phyloP scores from a whole-genome alignment of 139 green algal species.

The Raphidocelis subcapitata region DNA sequence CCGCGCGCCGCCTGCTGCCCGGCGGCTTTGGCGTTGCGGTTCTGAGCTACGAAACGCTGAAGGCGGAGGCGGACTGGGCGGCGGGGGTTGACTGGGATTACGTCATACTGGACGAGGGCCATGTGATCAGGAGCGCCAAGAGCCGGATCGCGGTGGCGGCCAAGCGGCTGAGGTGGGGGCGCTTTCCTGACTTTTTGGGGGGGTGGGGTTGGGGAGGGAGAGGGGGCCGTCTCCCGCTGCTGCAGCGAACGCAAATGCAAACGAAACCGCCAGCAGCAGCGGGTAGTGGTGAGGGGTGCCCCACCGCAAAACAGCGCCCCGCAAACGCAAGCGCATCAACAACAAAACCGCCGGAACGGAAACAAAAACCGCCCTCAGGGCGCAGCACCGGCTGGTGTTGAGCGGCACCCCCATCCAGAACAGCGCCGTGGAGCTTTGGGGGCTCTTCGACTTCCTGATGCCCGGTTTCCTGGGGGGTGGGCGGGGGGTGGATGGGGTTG shows the following conservation, averaged over 20 bases:
- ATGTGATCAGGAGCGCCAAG: constrained; percentile 91
- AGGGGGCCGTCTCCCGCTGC: too few species aligned
- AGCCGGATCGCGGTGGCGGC: constrained; percentile 64
- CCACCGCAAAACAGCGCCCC: too few species aligned
- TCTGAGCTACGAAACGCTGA: constrained; percentile 88
- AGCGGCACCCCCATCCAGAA: constrained; percentile 95
- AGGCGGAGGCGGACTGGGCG: constrained; percentile 80
- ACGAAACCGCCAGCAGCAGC: too few species aligned
- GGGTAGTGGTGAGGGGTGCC: too few species aligned
- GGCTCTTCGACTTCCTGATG: constrained; percentile 98
- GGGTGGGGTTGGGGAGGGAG: too few species aligned
- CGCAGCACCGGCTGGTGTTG: constrained; percentile 88
- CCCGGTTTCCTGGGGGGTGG: constrained; percentile 86
- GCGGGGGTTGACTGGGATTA: constrained; percentile 76
- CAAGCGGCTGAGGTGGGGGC: constrained; percentile 45
- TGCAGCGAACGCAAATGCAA: too few species aligned
- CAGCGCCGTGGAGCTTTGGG: constrained; percentile 94
- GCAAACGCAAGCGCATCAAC: too few species aligned
- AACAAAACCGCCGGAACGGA: too few species aligned
- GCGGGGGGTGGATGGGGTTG: constrained; percentile 45
- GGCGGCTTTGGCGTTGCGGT: constrained; percentile 69
- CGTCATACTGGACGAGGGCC: constrained; percentile 94
- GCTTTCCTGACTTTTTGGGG: too few species aligned
- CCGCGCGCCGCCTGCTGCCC: constrained; percentile 7
- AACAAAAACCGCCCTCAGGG: background rate